These are phyloP conservation scores for Oryza meyeriana DNA, from an alignment of 176 grass and related monocot species.

Conservation along the genomic window DNA sequence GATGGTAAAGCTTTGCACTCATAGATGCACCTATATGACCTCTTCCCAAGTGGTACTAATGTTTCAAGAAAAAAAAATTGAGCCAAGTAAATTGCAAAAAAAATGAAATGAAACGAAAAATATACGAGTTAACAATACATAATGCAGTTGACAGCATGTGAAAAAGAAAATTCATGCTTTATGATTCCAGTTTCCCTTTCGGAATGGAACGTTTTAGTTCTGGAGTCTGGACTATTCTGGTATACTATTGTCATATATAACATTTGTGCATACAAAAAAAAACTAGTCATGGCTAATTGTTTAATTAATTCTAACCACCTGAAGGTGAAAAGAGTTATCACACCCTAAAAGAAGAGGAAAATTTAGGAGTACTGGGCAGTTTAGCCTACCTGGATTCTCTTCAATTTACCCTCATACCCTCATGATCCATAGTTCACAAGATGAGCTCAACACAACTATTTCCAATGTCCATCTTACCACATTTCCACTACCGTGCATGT, in stretches of 20 bases:
- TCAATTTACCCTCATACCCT: background rate
- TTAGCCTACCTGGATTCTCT: background rate
- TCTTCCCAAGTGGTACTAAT: constrained; percentile 93
- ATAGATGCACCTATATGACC: constrained; percentile 88
- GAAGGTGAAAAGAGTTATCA: too few relatives aligned
- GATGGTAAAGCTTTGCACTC: constrained; percentile 79
- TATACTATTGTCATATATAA: background rate
- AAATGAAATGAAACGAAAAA: background rate
- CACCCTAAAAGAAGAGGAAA: too few relatives aligned
- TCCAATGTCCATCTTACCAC: background rate
- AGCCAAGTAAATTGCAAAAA: constrained; percentile 1
- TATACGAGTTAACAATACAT: background rate
- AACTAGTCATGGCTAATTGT: too few relatives aligned
- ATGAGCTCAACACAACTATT: background rate
- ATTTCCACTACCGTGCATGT: background rate
- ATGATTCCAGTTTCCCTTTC: background rate
- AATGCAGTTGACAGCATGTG: background rate
- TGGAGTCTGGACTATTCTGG: background rate
- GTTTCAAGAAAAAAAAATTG: constrained; percentile 27
- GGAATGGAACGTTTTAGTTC: background rate
- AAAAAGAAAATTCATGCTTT: background rate
- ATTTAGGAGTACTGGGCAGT: too few relatives aligned
- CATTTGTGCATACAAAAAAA: background rate
- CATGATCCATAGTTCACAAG: background rate
- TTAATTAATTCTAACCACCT: too few relatives aligned